Evolutionary conservation across 257 asterid genomes (phyloP).

Genomic region (Salvia splendens): DNA sequence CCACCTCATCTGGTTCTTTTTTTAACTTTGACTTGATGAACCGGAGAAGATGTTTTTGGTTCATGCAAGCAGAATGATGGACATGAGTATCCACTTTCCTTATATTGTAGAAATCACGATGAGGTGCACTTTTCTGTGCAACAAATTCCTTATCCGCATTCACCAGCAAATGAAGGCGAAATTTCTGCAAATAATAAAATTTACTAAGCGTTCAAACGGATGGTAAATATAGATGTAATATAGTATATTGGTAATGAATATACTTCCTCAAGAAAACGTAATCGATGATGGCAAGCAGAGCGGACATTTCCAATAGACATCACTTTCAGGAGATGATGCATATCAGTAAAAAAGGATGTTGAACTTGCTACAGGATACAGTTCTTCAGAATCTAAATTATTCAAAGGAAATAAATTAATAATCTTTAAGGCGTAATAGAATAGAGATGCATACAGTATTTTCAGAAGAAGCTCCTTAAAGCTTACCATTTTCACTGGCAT

Average conservation of each 20-base stretch:
- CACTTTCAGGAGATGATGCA: conserved; percentile 83
- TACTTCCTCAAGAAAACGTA: conserved; percentile 91
- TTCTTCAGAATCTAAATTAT: conserved; percentile 63
- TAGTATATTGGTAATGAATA: conserved; percentile 28
- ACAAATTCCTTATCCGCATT: conserved; percentile 85
- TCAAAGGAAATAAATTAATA: conserved; percentile 5
- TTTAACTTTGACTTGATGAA: conserved; percentile 82
- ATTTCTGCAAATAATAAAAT: conserved; percentile 54
- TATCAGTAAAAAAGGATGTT: conserved; percentile 82
- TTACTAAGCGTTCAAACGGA: conserved; percentile 23
- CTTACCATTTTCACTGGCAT: conserved; percentile 74
- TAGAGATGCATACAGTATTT: conserved; percentile 15
- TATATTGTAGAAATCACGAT: conserved; percentile 90
- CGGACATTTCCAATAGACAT: conserved; percentile 83
- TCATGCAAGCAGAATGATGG: conserved; percentile 98
- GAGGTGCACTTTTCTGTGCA: conserved; percentile 95
- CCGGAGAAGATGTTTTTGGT: conserved; percentile 91
- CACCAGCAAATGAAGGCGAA: conserved; percentile 81
- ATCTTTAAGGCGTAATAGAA: conserved; percentile 6
- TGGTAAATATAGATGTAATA: conserved; percentile 24
- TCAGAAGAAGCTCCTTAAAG: conserved; percentile 27
- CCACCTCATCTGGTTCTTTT: conserved; percentile 96
- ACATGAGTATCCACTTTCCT: conserved; percentile 93
- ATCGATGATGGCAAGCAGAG: conserved; percentile 75
- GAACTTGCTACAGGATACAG: conserved; percentile 82